A percentile compares a stretch with the other conserved stretches of the same genome.
Conservation (phyloP, 495 filamentous ascomycete species). For the Penicillium soppii region DNA sequence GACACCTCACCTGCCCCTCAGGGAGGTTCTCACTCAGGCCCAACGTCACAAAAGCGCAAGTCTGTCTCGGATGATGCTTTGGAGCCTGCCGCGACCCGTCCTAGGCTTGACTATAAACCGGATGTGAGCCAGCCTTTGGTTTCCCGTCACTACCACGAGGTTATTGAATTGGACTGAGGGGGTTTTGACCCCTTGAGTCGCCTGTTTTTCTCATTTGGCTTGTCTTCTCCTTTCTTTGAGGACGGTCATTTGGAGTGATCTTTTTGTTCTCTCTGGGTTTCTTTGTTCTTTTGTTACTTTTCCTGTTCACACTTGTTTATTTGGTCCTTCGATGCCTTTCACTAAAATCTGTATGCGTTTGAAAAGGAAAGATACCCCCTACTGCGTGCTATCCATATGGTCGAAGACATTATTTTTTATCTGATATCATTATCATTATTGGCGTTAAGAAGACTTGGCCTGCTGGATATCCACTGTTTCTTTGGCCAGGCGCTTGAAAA, state of each 20-base stretch:
- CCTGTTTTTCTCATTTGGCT: neutral
- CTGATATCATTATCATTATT: neutral
- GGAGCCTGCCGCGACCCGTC: neutral
- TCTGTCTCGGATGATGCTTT: constrained; percentile 8
- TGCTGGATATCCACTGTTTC: neutral
- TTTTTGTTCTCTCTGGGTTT: neutral
- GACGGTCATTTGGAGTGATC: constrained; percentile 23
- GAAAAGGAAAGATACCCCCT: constrained; percentile 17
- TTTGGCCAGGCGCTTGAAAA: too few relatives aligned
- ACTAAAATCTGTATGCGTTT: constrained; percentile 4
- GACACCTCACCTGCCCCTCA: neutral
- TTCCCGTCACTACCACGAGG: neutral
- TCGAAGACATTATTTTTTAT: too few relatives aligned
- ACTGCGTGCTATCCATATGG: neutral
- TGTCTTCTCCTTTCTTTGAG: neutral
- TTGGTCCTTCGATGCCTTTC: neutral
- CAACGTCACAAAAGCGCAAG: constrained; percentile 16
- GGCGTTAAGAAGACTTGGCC: neutral
- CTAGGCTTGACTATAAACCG: too few relatives aligned
- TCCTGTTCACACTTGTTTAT: neutral
- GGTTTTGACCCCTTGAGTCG: neutral
- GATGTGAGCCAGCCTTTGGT: neutral
- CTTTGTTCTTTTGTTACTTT: neutral
- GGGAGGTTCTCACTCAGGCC: neutral
- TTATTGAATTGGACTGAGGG: neutral